A percentile compares a stretch with the other conserved stretches of the same genome.
phyloP scores from a whole-genome alignment of 148 eudicot genomes.

The Dianthus caryophyllus region DNA sequence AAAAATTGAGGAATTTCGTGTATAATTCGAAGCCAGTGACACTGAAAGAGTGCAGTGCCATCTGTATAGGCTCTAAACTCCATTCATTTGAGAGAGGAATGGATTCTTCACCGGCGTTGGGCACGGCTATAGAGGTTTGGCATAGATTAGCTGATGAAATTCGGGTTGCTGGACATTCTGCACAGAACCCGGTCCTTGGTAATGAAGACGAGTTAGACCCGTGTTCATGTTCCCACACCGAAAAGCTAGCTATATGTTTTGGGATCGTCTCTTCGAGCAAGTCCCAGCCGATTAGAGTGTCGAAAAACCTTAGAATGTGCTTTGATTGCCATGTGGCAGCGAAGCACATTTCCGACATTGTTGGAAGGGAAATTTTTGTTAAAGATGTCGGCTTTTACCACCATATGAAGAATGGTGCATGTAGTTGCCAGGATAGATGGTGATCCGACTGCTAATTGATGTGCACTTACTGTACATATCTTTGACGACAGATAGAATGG shows the following conservation, averaged over 20 bases:
- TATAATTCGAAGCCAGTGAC: conserved; percentile 9
- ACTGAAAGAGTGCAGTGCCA: conserved; percentile 22
- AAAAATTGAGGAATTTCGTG: conserved; percentile 35
- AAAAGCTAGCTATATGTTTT: conserved; percentile 32
- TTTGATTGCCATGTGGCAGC: conserved; percentile 29
- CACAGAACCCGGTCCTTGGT: conserved; percentile 22
- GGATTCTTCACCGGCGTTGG: conserved; percentile 7
- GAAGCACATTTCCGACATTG: conserved; percentile 22
- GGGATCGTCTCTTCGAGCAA: conserved; percentile 24
- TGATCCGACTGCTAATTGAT: neutral
- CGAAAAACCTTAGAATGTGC: conserved; percentile 33
- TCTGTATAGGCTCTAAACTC: conserved; percentile 17
- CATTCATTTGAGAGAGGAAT: conserved; percentile 18
- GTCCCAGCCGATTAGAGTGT: conserved; percentile 26
- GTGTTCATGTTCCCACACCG: conserved; percentile 29
- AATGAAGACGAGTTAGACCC: conserved; percentile 6
- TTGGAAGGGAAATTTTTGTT: conserved; percentile 26
- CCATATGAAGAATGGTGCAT: conserved; percentile 31
- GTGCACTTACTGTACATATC: conserved; percentile 2
- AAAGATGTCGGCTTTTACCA: conserved; percentile 34
- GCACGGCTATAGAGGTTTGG: conserved; percentile 20
- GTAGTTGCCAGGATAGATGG: conserved; percentile 35
- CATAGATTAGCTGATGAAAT: conserved; percentile 24
- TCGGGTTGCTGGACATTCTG: conserved; percentile 17
- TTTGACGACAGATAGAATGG: neutral